phyloP scores from a whole-genome alignment of 192 early-diverging fungal genomes.

The Dimargaris cristalligena region DNA sequence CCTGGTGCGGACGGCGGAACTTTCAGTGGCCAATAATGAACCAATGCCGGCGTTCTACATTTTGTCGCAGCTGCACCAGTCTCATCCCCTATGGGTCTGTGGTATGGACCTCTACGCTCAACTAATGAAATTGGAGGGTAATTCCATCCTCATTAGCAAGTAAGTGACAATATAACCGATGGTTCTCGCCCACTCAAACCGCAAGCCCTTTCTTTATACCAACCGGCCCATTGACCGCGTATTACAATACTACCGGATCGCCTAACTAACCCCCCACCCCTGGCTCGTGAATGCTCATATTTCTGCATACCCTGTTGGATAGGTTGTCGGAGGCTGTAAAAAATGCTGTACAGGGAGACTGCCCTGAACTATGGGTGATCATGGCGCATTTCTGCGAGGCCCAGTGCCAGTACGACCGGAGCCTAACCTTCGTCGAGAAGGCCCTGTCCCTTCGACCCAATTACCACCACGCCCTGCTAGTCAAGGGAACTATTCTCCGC shows the following conservation, averaged over 20 bases:
- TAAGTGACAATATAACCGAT: not conserved
- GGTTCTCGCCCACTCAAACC: not conserved
- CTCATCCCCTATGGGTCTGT: not conserved
- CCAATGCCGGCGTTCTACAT: not conserved
- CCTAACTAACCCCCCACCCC: not conserved
- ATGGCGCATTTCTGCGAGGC: slow-evolving; percentile 24
- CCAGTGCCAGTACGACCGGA: slow-evolving; percentile 19
- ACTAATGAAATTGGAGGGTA: not conserved
- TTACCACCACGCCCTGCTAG: slow-evolving; percentile 17
- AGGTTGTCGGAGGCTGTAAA: not conserved
- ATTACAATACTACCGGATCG: not conserved
- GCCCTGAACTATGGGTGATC: slow-evolving; percentile 24
- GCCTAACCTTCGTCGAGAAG: slow-evolving; percentile 24
- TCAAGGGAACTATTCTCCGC: slow-evolving; percentile 15
- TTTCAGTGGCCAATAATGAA: not conserved
- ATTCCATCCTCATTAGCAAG: not conserved
- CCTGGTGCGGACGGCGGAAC: not conserved
- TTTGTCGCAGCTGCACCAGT: not conserved
- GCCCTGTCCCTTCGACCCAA: slow-evolving; percentile 21
- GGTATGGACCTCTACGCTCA: not conserved
- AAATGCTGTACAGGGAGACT: not conserved
- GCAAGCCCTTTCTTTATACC: not conserved
- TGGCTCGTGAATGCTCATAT: too few species aligned
- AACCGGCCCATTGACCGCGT: not conserved
- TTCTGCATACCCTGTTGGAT: not conserved